These are phyloP conservation scores for Xylariaceae sp. DNA, from an alignment of 2,329 filamentous ascomycete genomes.

Conservation along the genomic window DNA sequence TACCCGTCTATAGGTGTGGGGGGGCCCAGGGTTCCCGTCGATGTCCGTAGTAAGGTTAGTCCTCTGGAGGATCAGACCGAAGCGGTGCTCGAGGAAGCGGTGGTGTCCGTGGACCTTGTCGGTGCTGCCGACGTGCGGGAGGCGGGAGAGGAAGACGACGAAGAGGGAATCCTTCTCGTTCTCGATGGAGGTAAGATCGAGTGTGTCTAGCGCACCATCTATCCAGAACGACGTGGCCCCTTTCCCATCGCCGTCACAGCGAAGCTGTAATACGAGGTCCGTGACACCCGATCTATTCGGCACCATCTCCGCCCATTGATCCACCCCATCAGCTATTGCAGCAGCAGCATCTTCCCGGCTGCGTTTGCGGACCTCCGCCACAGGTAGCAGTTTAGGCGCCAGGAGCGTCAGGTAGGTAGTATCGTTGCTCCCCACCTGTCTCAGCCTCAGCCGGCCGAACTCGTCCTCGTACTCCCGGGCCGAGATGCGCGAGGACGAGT, in stretches of 20 bases:
- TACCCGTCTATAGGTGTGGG: too few relatives aligned
- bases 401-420: background rate
- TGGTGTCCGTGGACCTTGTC: conserved; percentile 4
- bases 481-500: conserved; percentile 7
- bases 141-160: conserved; percentile 15
- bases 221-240: conserved; percentile 13
- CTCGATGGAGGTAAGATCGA: background rate
- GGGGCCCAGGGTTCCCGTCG: too few relatives aligned
- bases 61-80: conserved; percentile 6
- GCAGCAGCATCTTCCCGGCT: background rate
- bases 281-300: conserved; percentile 7
- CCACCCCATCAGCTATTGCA: too few relatives aligned
- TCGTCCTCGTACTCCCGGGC: background rate
- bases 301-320: background rate
- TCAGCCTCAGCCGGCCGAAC: background rate
- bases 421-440: background rate
- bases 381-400: too few relatives aligned
- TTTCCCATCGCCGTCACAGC: background rate
- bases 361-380: too few relatives aligned
- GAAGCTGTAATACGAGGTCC: conserved; percentile 7
- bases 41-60: too few relatives aligned
- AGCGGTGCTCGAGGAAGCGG: conserved; percentile 18
- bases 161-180: too few relatives aligned
- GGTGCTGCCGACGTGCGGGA: conserved; percentile 14
- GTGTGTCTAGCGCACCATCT: conserved; percentile 16